Conservation (phyloP, 2,329 filamentous ascomycete species). For the Aureobasidium namibiae region DNA sequence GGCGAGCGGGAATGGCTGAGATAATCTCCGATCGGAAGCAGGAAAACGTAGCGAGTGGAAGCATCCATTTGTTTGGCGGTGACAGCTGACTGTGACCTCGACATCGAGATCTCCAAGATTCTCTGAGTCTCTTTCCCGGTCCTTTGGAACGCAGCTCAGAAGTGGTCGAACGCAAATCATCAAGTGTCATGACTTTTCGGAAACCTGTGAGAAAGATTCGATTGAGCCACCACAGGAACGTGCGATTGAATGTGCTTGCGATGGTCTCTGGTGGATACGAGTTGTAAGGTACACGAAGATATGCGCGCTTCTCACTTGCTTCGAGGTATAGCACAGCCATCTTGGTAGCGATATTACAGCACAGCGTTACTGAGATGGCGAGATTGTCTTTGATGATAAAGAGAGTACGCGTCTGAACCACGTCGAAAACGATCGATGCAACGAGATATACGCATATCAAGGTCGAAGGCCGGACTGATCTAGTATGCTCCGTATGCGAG, state of each 20-base stretch:
- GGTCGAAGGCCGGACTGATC: too few species aligned
- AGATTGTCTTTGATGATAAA: background rate
- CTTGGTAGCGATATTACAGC: background rate
- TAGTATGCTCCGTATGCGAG: too few species aligned
- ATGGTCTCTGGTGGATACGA: background rate
- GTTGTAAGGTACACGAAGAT: background rate
- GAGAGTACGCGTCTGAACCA: background rate
- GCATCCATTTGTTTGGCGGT: background rate
- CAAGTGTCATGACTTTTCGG: background rate
- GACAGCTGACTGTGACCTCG: background rate
- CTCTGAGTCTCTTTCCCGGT: background rate
- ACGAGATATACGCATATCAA: background rate
- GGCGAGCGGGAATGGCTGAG: background rate
- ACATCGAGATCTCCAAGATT: background rate
- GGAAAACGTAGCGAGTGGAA: background rate
- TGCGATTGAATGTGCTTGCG: background rate
- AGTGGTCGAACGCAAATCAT: background rate
- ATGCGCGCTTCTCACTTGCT: background rate
- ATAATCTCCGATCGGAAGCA: background rate
- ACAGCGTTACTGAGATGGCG: background rate
- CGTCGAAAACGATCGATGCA: background rate
- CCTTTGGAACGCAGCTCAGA: background rate
- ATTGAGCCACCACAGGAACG: background rate
- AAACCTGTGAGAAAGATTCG: background rate
- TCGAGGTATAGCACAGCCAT: background rate